These are phyloP conservation scores for Arthroderma sp. DNA, from an alignment of 2,329 filamentous ascomycete species.

Conservation along the genomic window DNA sequence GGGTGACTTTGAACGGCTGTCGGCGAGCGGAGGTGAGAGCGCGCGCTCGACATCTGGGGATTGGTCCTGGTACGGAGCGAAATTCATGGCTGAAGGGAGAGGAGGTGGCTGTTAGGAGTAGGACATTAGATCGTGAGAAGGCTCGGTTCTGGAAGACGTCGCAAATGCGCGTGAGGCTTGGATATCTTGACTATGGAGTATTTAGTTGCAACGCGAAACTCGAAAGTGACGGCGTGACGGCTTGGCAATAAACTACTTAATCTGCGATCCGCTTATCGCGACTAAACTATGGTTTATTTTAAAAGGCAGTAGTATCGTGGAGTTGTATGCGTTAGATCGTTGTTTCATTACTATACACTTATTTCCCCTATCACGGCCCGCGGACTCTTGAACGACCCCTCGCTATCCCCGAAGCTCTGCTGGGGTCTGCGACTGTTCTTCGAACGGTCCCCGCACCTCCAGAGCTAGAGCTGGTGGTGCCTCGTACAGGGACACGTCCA, in stretches of 20 bases:
- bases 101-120: background rate
- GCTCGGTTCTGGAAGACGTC: background rate
- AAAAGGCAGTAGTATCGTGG: too few species aligned
- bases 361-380: slow-evolving; percentile 5
- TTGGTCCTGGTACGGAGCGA: slow-evolving; percentile 91
- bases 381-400: slow-evolving; percentile 23
- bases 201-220: background rate
- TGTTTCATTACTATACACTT: background rate
- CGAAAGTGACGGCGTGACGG: too few species aligned
- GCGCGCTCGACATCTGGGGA: slow-evolving; percentile 73
- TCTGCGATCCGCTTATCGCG: too few species aligned
- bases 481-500: slow-evolving; percentile 12
- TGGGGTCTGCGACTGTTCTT: slow-evolving; percentile 27
- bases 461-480: slow-evolving; percentile 17
- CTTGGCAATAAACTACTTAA: too few species aligned
- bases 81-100: slow-evolving; percentile 53
- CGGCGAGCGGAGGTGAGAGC: slow-evolving; percentile 54
- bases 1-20: slow-evolving; percentile 39
- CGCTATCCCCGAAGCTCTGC: slow-evolving; percentile 23
- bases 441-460: slow-evolving; percentile 19
- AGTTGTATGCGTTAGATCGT: background rate
- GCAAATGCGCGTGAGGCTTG: background rate
- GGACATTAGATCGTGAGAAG: background rate
- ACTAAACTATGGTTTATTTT: too few species aligned
- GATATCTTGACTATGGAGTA: background rate